Percentiles rank a stretch among this genome's conserved stretches.
Evolutionary conservation across 1,284 basidiomycete species (phyloP).

Genomic region (Cryptococcus floricola): DNA sequence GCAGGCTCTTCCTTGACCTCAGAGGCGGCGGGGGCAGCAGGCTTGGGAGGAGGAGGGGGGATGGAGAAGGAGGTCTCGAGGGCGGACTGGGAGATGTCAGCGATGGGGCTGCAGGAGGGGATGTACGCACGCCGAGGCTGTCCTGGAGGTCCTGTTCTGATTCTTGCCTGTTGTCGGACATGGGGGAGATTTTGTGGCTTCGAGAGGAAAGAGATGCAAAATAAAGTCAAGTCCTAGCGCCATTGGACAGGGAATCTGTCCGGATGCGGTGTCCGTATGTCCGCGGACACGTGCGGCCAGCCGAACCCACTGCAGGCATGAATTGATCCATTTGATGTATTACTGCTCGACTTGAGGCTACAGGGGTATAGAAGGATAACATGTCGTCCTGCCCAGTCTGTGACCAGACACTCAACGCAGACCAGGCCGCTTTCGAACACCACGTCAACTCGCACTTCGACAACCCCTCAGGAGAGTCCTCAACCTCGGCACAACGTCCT

Average conservation of each 20-base stretch:
- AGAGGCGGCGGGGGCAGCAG: constrained; percentile 1
- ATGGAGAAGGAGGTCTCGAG: constrained; percentile 44
- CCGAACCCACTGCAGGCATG: no score
- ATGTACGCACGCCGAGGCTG: constrained; percentile 35
- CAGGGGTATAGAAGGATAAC: not conserved
- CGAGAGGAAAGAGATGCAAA: not conserved
- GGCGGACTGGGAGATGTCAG: constrained; percentile 33
- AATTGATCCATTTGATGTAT: no score
- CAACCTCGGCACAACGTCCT: not conserved
- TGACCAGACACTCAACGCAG: constrained; percentile 18
- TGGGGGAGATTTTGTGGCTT: constrained; percentile 5
- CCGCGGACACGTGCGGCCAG: no score
- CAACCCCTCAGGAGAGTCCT: not conserved
- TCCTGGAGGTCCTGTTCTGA: constrained; percentile 36
- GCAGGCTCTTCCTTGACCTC: constrained; percentile 9
- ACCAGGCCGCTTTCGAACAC: constrained; percentile 24
- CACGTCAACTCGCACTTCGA: constrained; percentile 41
- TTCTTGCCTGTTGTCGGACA: constrained; percentile 39
- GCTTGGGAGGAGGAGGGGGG: constrained; percentile 33
- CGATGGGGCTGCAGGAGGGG: not conserved
- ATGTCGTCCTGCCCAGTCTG: constrained; percentile 34
- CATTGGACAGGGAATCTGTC: not conserved
- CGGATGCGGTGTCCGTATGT: not conserved
- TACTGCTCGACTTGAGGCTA: not conserved
- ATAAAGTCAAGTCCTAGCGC: no score